These are phyloP conservation scores for Myxozyma mucilagina DNA, from an alignment of 805 yeast genomes.

Conservation along the genomic window DNA sequence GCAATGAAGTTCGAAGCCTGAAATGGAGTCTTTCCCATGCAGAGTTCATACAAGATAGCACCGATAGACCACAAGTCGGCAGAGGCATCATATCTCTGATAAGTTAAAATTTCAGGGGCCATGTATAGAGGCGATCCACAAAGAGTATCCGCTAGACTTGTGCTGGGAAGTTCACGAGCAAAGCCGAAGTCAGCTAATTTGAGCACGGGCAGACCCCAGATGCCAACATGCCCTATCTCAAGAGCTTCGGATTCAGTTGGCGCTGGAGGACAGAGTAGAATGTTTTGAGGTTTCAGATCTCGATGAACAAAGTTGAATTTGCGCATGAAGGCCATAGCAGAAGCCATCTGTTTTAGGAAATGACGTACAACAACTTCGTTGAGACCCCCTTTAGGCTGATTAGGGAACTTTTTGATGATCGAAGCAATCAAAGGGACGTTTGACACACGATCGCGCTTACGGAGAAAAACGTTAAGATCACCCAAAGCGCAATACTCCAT, in stretches of 20 bases:
- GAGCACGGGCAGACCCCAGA: slow-evolving; percentile 84
- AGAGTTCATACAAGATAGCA: slow-evolving; percentile 92
- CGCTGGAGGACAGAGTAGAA: slow-evolving; percentile 76
- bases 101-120: slow-evolving; percentile 96
- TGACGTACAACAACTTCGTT: slow-evolving; percentile 77
- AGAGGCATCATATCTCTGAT: slow-evolving; percentile 94
- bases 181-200: slow-evolving; percentile 98
- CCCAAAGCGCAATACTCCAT: slow-evolving; percentile 98
- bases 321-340: slow-evolving; percentile 80
- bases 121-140: slow-evolving; percentile 97
- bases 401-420: slow-evolving; percentile 77
- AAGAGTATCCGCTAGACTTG: slow-evolving; percentile 92
- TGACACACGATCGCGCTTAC: slow-evolving; percentile 68
- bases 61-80: slow-evolving; percentile 99
- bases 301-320: slow-evolving; percentile 86
- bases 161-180: slow-evolving; percentile 89
- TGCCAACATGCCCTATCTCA: slow-evolving; percentile 63
- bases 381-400: slow-evolving; percentile 75
- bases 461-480: slow-evolving; percentile 83
- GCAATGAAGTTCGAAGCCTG: slow-evolving; percentile 92
- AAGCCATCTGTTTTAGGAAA: slow-evolving; percentile 80
- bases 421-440: slow-evolving; percentile 78
- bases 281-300: slow-evolving; percentile 92
- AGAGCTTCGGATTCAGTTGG: slow-evolving; percentile 63
- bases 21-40: slow-evolving; percentile 95